These are phyloP conservation scores for Rhodotorula diobovata DNA, from an alignment of 768 basidiomycete genomes.

Conservation along the genomic window DNA sequence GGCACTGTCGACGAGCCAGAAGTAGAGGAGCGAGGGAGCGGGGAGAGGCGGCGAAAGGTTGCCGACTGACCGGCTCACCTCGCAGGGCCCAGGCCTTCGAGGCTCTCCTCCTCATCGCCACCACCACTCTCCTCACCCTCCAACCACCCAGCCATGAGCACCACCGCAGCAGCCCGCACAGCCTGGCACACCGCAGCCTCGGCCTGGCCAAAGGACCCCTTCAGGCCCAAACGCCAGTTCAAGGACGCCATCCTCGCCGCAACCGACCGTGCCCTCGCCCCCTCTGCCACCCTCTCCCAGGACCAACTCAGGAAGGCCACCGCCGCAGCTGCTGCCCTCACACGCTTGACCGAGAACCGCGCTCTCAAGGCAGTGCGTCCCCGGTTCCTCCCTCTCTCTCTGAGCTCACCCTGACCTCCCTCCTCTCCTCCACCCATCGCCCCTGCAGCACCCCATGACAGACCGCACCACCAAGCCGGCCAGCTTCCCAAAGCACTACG, in stretches of 20 bases:
- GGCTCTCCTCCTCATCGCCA: neutral
- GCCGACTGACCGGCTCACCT: too few relatives aligned
- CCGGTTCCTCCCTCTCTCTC: neutral
- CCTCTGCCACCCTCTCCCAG: neutral
- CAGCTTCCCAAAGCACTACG: constrained; percentile 32
- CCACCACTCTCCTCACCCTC: neutral
- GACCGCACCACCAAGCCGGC: constrained; percentile 29
- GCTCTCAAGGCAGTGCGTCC: neutral
- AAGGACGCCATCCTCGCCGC: constrained; percentile 16
- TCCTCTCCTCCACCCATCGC: neutral
- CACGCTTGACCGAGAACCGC: neutral
- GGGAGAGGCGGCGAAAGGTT: too few relatives aligned
- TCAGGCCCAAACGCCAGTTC: constrained; percentile 26
- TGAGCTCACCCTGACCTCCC: neutral
- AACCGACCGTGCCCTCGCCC: constrained; percentile 23
- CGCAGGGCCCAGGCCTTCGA: too few relatives aligned
- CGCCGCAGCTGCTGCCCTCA: neutral
- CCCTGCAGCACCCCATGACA: constrained; percentile 17
- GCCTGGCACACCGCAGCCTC: constrained; percentile 13
- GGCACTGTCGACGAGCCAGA: too few relatives aligned
- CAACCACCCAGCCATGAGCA: neutral
- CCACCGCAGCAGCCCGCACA: neutral
- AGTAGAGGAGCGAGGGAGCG: too few relatives aligned
- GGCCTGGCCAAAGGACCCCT: constrained; percentile 23
- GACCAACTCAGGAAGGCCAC: neutral